Base-by-base conservation (phyloP, 169 alveolate species). In the Cryptosporidium ryanae region DNA sequence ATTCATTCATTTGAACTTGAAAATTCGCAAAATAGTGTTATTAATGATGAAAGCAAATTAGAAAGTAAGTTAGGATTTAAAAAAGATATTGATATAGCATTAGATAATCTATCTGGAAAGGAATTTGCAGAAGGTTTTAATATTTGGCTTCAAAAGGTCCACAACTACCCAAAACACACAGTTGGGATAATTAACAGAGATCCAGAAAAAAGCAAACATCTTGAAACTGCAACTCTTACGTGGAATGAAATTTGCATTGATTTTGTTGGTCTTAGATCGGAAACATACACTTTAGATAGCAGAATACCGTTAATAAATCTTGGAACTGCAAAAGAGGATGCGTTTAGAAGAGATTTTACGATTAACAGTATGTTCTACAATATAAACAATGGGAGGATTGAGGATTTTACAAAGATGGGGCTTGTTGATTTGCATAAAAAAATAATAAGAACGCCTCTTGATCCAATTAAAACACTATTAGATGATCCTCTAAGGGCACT, bases 401-500 rank as follows among this genome's bases (percentile, higher is more conserved):
- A 98, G 93, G 99, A 98, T 89, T 97, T 93, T 66, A 96, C 99
- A 0, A 91, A 95, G 25, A 91, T 82, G 66, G 99, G 99, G 6
- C 64, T 97, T 8, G 66, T 89, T 21, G 99, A 98, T 90, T 93
- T 98, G 43, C 82, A 93, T 81, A 92, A 95, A 44, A 93, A 96
- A 81, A 64, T 98, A 21, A 96, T 97, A 13, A 92, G 99, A 82
- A 97, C 99, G 7, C 99, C 99, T 4, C 90, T 97, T 38, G 95
- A 94, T 32, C 97, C 99, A 1, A 84, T 93, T 27, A 84, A 94
- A 38, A 97, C 99, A 5, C 96, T 97, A 90, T 82, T 94, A 70
- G 99, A 98, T 91, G 99, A 98, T 92, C 99, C 99, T 5, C 91
- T 98, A 44, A 93, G 99, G 84, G 94, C 96, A 25, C 90, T 98